Conservation (phyloP, 768 basidiomycete species). For the Obba rivulosa region DNA sequence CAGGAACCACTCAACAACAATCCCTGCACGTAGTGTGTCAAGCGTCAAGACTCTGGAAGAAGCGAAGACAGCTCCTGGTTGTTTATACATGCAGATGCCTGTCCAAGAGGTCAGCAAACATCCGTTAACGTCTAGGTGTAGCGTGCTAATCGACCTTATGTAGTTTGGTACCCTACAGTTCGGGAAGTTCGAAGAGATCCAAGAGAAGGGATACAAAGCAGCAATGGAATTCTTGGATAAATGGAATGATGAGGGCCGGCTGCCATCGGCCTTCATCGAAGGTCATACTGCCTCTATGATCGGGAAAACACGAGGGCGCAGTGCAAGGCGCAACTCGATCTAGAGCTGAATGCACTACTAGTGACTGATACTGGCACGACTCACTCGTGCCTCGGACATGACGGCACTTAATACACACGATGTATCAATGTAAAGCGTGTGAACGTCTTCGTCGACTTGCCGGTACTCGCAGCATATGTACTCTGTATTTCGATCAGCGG, state of each 20-base stretch:
- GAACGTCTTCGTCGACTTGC: too few relatives aligned
- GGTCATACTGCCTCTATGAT: conserved; percentile 41
- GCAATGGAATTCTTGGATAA: conserved; percentile 66
- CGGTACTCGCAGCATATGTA: not conserved
- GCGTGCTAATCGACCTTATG: not conserved
- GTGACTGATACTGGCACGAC: not conserved
- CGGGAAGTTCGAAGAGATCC: conserved; percentile 83
- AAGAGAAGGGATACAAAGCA: conserved; percentile 73
- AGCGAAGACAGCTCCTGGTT: conserved; percentile 85
- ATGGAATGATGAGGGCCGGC: conserved; percentile 76
- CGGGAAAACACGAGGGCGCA: conserved; percentile 66
- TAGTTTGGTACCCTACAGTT: conserved; percentile 92
- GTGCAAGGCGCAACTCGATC: conserved; percentile 73
- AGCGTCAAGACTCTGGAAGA: conserved; percentile 93
- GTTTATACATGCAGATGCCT: conserved; percentile 91
- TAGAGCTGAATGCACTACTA: conserved; percentile 14
- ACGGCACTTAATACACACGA: not conserved
- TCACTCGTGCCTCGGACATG: not conserved
- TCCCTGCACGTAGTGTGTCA: conserved; percentile 68
- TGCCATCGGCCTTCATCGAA: conserved; percentile 73
- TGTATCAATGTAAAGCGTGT: too few relatives aligned
- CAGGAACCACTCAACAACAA: not conserved
- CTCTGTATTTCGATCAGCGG: too few relatives aligned
- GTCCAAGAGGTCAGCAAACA: conserved; percentile 66
- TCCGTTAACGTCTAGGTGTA: not conserved